These are phyloP conservation scores for Cyberlindnera xishuangbannaensis DNA, from an alignment of 805 yeast species.

Conservation along the genomic window DNA sequence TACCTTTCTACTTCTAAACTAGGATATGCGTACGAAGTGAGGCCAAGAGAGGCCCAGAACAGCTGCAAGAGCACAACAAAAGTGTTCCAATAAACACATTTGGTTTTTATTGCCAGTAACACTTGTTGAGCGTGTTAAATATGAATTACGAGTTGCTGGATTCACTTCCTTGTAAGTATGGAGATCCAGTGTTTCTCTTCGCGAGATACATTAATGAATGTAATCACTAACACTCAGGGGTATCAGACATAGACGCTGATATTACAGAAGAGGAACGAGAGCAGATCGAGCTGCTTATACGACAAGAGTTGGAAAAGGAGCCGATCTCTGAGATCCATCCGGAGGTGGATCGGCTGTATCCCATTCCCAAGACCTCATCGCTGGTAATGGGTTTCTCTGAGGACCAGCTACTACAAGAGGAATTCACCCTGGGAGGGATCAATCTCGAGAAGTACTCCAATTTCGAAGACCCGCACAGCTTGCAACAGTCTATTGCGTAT, in stretches of 20 bases:
- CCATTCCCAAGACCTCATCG: slow-evolving; percentile 12
- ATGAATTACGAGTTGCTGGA: slow-evolving; percentile 33
- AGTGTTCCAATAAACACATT: no score
- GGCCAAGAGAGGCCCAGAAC: no score
- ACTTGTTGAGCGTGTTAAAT: no score
- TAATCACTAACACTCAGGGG: slow-evolving; percentile 8
- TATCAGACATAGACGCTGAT: slow-evolving; percentile 31
- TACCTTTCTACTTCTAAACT: no score
- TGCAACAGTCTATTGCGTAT: slow-evolving; percentile 25
- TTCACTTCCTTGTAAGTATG: slow-evolving; percentile 37
- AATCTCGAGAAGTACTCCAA: slow-evolving; percentile 29
- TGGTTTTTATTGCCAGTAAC: no score
- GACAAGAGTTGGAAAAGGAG: slow-evolving; percentile 10
- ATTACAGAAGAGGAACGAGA: slow-evolving; percentile 33
- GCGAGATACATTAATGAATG: no score
- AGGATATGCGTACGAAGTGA: no score
- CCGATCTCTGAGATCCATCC: slow-evolving; percentile 12
- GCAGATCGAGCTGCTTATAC: slow-evolving; percentile 32
- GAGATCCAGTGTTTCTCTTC: no score
- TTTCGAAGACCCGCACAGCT: slow-evolving; percentile 21
- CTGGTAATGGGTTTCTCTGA: slow-evolving; percentile 6
- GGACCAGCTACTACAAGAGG: slow-evolving; percentile 14
- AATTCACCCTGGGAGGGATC: slow-evolving; percentile 28
- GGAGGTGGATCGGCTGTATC: slow-evolving; percentile 17
- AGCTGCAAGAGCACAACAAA: no score